Percentiles rank a stretch among this genome's conserved stretches.
Conservation (phyloP, 129 eudicot genomes). For the Artemisia tridentata region DNA sequence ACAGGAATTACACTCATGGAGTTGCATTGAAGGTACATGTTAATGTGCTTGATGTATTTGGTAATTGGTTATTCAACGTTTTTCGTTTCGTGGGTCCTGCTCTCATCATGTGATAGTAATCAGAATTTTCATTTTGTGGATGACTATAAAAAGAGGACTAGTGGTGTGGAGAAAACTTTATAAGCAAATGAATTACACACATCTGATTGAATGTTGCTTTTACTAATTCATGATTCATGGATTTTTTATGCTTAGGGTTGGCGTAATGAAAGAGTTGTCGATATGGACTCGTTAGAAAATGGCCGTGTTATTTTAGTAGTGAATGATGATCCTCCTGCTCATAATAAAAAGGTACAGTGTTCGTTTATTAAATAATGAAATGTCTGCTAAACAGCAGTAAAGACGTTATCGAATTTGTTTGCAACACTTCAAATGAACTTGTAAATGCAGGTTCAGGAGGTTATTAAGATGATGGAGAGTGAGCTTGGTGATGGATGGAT, state of each 20-base stretch:
- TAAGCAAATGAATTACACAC: background rate
- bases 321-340: constrained; percentile 69
- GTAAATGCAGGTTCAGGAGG: constrained; percentile 65
- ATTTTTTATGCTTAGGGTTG: constrained; percentile 51
- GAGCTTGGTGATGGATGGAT: constrained; percentile 97
- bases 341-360: constrained; percentile 55
- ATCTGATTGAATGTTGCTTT: background rate
- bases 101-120: background rate
- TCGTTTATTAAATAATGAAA: background rate
- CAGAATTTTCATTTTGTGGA: background rate
- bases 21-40: constrained; percentile 62
- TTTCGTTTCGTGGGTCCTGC: background rate
- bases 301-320: constrained; percentile 62
- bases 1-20: constrained; percentile 78
- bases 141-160: background rate
- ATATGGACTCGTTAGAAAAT: constrained; percentile 34
- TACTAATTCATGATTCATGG: constrained; percentile 18
- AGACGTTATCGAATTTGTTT: background rate
- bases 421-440: background rate
- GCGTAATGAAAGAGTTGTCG: constrained; percentile 64
- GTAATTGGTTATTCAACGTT: background rate
- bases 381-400: background rate
- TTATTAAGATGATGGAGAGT: constrained; percentile 78
- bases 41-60: background rate
- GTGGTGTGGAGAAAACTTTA: background rate